Percentiles rank a stretch among this genome's conserved stretches.
Conservation (phyloP, 2,329 filamentous ascomycete genomes). For the Ophiocordyceps camponoti-leonardi region DNA sequence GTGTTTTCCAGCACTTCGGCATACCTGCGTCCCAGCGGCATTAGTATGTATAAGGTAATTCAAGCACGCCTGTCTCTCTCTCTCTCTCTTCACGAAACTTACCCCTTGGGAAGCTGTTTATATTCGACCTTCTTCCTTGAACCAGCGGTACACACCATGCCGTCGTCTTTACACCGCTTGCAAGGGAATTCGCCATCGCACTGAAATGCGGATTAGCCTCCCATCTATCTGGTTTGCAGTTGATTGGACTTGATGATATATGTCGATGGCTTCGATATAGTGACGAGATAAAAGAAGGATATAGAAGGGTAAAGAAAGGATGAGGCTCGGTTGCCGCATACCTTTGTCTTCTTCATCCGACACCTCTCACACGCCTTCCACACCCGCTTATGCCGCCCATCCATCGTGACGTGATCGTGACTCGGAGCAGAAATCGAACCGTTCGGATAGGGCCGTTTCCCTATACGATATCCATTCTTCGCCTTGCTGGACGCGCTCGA, state of each 20-base stretch:
- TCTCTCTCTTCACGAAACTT: too few species aligned
- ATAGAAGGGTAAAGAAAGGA: background rate
- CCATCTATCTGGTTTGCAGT: background rate
- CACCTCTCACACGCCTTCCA: conserved; percentile 52
- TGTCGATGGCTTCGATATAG: too few species aligned
- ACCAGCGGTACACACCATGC: conserved; percentile 44
- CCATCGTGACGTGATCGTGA: conserved; percentile 23
- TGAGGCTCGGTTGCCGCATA: conserved; percentile 10
- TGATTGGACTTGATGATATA: too few species aligned
- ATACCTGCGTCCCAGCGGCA: conserved; percentile 24
- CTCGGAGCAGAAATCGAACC: conserved; percentile 15
- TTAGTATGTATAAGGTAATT: too few species aligned
- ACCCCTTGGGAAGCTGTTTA: conserved; percentile 47
- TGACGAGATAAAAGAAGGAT: background rate
- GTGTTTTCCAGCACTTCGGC: conserved; percentile 49
- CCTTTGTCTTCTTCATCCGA: conserved; percentile 56
- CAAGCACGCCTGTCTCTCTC: too few species aligned
- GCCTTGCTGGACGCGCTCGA: conserved; percentile 23
- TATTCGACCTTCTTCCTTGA: conserved; percentile 52
- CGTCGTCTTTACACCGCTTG: conserved; percentile 49
- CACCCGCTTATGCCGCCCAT: conserved; percentile 44
- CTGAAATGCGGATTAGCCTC: conserved; percentile 12
- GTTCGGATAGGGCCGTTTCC: conserved; percentile 29
- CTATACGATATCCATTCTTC: conserved; percentile 31
- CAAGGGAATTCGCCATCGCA: conserved; percentile 50